These are phyloP conservation scores for Oryza nivara DNA, from an alignment of 176 grass and related monocot genomes.

Conservation along the genomic window DNA sequence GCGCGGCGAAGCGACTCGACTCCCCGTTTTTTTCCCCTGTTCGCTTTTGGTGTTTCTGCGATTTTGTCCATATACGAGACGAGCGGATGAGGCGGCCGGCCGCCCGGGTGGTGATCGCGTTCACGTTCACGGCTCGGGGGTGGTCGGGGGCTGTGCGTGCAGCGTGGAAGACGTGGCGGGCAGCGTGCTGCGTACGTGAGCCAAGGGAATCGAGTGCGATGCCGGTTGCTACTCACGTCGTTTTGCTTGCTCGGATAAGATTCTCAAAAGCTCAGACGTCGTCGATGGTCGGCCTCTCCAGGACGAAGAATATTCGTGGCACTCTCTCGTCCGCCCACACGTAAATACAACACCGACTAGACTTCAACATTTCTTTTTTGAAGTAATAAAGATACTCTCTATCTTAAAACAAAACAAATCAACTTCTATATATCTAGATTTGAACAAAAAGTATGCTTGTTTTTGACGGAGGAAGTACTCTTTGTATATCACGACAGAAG, in stretches of 20 bases:
- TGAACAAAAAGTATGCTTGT: too few species aligned
- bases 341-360: not conserved
- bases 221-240: not conserved
- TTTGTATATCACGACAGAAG: too few species aligned
- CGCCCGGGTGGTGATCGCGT: too few species aligned
- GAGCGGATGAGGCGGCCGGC: not conserved
- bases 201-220: not conserved
- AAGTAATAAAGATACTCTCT: too few species aligned
- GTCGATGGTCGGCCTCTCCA: not conserved
- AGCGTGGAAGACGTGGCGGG: not conserved
- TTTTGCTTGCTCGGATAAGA: not conserved
- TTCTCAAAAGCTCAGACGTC: not conserved
- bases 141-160: not conserved
- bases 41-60: not conserved
- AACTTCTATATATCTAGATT: too few species aligned
- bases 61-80: not conserved
- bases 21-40: not conserved
- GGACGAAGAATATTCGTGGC: not conserved
- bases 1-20: too few species aligned
- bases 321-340: slow-evolving; percentile 16
- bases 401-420: too few species aligned
- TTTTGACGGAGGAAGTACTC: not conserved
- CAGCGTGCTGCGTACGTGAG: not conserved
- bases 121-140: not conserved
- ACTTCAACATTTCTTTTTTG: too few species aligned